Evolutionary conservation across 2,329 filamentous ascomycete genomes (phyloP).

Genomic region (Cytospora piceicola): DNA sequence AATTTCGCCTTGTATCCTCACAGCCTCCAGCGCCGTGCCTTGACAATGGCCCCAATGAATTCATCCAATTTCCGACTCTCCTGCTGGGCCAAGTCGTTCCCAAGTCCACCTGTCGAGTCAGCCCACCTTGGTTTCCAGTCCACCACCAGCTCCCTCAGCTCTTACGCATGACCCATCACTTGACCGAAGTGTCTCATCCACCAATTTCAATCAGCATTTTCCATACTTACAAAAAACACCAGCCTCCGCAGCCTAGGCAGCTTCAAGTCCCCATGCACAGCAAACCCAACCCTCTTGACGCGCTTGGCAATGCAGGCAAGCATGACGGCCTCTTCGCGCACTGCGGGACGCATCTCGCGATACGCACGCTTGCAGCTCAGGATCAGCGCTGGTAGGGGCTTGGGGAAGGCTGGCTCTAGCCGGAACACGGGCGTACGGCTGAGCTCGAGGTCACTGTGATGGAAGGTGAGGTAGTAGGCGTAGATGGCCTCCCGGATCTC

Average conservation of each 20-base stretch:
- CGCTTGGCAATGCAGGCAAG: constrained; percentile 35
- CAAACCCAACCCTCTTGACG: constrained; percentile 38
- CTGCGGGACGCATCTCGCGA: constrained; percentile 25
- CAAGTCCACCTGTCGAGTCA: constrained; percentile 29
- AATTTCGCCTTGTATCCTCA: constrained; percentile 35
- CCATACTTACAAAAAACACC: constrained; percentile 35
- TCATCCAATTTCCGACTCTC: constrained; percentile 34
- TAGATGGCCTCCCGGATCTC: constrained; percentile 25
- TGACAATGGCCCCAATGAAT: constrained; percentile 33
- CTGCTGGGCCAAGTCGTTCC: constrained; percentile 16
- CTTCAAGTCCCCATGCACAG: constrained; percentile 37
- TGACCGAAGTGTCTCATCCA: constrained; percentile 39
- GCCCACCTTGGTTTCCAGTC: constrained; percentile 39
- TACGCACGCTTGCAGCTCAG: constrained; percentile 25
- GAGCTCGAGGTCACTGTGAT: constrained; percentile 24
- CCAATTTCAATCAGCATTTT: constrained; percentile 40
- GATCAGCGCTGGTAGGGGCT: constrained; percentile 23
- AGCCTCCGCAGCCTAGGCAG: constrained; percentile 36
- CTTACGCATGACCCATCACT: constrained; percentile 29
- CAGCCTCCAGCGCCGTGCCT: constrained; percentile 29
- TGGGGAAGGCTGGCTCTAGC: constrained; percentile 8
- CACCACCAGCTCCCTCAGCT: constrained; percentile 35
- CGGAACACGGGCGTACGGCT: constrained; percentile 22
- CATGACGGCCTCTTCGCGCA: constrained; percentile 36
- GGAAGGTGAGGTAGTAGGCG: constrained; percentile 14